A percentile compares a stretch with the other conserved stretches of the same genome.
These are phyloP conservation scores for Eimeria sp. DNA, from an alignment of 169 alveolate genomes.

Conservation along the genomic window DNA sequence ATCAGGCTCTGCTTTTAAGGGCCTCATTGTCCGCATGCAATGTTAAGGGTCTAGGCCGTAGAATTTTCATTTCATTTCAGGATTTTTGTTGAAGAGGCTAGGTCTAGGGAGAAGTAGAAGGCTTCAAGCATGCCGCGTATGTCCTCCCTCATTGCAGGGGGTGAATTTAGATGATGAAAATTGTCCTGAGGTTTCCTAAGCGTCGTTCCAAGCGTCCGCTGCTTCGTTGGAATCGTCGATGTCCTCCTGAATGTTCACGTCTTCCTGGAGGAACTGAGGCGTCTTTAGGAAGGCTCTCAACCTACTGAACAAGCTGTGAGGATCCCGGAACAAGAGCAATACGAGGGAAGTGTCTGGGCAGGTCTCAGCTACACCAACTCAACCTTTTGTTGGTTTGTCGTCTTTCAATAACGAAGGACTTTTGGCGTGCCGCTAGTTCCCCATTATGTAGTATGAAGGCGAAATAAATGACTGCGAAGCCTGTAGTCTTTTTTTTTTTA, in stretches of 20 bases:
- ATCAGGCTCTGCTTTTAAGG: background rate
- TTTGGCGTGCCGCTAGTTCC: background rate
- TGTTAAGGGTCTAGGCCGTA: background rate
- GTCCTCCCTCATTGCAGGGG: conserved; percentile 78
- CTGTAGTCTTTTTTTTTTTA: background rate
- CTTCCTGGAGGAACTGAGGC: too few species aligned
- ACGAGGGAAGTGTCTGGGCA: too few species aligned
- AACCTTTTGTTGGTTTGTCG: background rate
- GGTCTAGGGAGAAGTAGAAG: conserved; percentile 26
- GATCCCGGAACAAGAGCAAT: too few species aligned
- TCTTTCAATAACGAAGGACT: background rate
- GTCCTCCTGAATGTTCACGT: too few species aligned
- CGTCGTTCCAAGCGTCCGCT: too few species aligned
- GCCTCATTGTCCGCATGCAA: background rate
- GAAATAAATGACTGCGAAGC: background rate
- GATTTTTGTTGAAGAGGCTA: background rate
- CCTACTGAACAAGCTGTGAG: too few species aligned
- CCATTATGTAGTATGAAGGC: background rate
- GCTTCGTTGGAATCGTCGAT: too few species aligned
- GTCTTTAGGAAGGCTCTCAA: too few species aligned
- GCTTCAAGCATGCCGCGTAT: conserved; percentile 63
- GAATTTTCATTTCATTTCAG: background rate
- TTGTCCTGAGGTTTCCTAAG: too few species aligned
- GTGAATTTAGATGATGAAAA: background rate
- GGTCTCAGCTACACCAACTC: background rate